Conservation (phyloP, 805 yeast species). For the Wickerhamiella kurtzmanii region DNA sequence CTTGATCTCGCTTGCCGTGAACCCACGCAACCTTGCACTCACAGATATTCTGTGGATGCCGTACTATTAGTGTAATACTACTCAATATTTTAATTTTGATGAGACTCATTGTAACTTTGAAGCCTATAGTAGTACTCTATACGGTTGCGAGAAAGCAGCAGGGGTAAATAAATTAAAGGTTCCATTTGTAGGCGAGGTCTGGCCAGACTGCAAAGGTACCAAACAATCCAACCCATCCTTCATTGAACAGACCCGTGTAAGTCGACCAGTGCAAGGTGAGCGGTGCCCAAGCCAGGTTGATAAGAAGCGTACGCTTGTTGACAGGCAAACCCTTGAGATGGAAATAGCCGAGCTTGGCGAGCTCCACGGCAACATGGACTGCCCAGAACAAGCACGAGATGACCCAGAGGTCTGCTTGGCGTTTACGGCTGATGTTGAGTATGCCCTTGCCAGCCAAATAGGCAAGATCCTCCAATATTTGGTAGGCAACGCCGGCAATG, state of each 20-base stretch:
- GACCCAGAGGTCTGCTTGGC: constrained; percentile 26
- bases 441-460: constrained; percentile 28
- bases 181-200: constrained; percentile 12
- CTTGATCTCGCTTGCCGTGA: constrained; percentile 85
- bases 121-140: background rate
- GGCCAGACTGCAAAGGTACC: constrained; percentile 27
- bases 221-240: constrained; percentile 26
- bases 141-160: background rate
- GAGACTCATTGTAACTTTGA: background rate
- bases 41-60: constrained; percentile 95
- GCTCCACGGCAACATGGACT: constrained; percentile 27
- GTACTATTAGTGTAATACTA: constrained; percentile 40
- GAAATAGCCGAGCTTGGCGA: constrained; percentile 18
- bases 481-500: constrained; percentile 26
- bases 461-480: constrained; percentile 30
- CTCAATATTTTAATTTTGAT: constrained; percentile 1
- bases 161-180: background rate
- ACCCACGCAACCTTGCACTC: constrained; percentile 82
- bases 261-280: constrained; percentile 32
- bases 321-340: constrained; percentile 11
- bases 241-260: constrained; percentile 24
- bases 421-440: constrained; percentile 19
- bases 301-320: constrained; percentile 18
- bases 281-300: constrained; percentile 31
- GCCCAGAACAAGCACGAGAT: constrained; percentile 29